Conservation (phyloP, 1,139 yeast genomes). For the Meyerozyma guilliermondii region DNA sequence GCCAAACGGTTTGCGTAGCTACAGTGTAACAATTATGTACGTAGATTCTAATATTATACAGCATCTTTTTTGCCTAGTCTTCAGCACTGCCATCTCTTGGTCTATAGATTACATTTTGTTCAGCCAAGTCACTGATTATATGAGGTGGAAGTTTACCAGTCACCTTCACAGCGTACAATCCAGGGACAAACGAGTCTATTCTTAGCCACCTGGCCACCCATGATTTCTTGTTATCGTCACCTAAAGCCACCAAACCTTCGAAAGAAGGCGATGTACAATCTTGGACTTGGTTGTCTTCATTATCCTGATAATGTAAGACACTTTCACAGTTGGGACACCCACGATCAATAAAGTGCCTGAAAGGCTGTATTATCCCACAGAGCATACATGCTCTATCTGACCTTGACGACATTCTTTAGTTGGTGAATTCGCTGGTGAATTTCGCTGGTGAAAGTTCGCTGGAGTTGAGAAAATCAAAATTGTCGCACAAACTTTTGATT, state of each 20-base stretch:
- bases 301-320: constrained; percentile 69
- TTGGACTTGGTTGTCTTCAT: constrained; percentile 77
- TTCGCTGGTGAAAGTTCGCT: neutral
- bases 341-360: constrained; percentile 63
- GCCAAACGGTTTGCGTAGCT: constrained; percentile 2
- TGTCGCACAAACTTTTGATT: neutral
- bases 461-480: neutral
- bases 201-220: constrained; percentile 99
- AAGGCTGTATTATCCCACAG: constrained; percentile 86
- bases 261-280: constrained; percentile 96
- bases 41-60: neutral
- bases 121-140: constrained; percentile 64
- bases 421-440: too few species aligned
- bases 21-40: neutral
- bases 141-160: constrained; percentile 91
- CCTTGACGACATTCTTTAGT: constrained; percentile 51
- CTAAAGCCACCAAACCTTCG: constrained; percentile 91
- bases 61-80: constrained; percentile 38
- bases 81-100: constrained; percentile 96
- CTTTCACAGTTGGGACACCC: constrained; percentile 99
- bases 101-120: constrained; percentile 74
- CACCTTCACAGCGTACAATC: constrained; percentile 89
- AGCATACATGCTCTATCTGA: constrained; percentile 96
- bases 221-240: constrained; percentile 71
- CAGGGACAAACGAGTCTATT: constrained; percentile 84